phyloP scores from a whole-genome alignment of 2,329 filamentous ascomycete species.

The Daldinia sp. region DNA sequence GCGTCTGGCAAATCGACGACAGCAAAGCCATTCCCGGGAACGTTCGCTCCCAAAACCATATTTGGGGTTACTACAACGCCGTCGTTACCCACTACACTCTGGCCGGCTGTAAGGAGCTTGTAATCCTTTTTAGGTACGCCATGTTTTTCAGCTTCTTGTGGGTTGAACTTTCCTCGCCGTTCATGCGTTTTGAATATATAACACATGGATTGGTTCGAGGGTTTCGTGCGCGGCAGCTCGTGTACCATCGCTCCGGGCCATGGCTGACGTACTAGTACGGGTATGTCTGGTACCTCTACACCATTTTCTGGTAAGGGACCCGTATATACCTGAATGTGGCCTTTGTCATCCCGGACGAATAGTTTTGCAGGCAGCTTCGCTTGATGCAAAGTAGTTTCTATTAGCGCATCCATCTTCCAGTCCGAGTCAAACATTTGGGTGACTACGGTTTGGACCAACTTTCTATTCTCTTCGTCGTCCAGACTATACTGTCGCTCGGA shows the following conservation, averaged over 20 bases:
- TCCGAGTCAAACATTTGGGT: slow-evolving; percentile 79
- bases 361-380: slow-evolving; percentile 74
- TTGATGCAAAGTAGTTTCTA: slow-evolving; percentile 70
- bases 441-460: slow-evolving; percentile 69
- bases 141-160: slow-evolving; percentile 67
- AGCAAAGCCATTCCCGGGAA: slow-evolving; percentile 76
- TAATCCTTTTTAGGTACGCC: slow-evolving; percentile 69
- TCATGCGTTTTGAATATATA: slow-evolving; percentile 85
- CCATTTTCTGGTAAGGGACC: slow-evolving; percentile 69
- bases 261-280: slow-evolving; percentile 76
- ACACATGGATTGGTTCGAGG: slow-evolving; percentile 74
- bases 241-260: slow-evolving; percentile 76
- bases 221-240: slow-evolving; percentile 72
- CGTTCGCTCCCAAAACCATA: slow-evolving; percentile 78
- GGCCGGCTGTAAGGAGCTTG: slow-evolving; percentile 66
- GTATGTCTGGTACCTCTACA: slow-evolving; percentile 66
- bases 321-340: slow-evolving; percentile 72
- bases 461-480: slow-evolving; percentile 52
- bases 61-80: slow-evolving; percentile 80
- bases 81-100: slow-evolving; percentile 68
- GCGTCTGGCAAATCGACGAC: slow-evolving; percentile 79
- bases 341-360: slow-evolving; percentile 71
- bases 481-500: slow-evolving; percentile 11
- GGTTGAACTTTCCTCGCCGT: slow-evolving; percentile 82
- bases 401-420: slow-evolving; percentile 76